Percentiles rank a stretch among this genome's conserved stretches.
These are phyloP conservation scores for Cutaneotrichosporon daszewskae DNA, from an alignment of 1,284 basidiomycete species.

Conservation along the genomic window DNA sequence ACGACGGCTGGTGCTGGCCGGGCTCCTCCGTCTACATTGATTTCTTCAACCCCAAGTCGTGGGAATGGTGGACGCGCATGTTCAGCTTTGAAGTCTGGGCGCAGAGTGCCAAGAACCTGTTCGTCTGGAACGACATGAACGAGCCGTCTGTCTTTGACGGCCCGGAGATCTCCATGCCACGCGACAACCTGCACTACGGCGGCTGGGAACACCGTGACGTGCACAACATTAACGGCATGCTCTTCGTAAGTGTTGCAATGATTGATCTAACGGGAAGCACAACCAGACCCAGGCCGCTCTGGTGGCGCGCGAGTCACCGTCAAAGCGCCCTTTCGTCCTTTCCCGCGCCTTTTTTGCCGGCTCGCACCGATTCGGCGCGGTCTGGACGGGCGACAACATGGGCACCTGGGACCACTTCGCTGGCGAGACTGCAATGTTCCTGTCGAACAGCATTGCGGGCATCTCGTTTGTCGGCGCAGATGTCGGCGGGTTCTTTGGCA, in stretches of 20 bases:
- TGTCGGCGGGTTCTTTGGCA: slow-evolving; percentile 97
- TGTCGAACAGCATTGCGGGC: slow-evolving; percentile 85
- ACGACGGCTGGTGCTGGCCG: slow-evolving; percentile 98
- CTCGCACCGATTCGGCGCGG: slow-evolving; percentile 89
- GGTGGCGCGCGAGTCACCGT: slow-evolving; percentile 64
- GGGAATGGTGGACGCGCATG: slow-evolving; percentile 84
- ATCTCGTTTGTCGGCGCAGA: slow-evolving; percentile 93
- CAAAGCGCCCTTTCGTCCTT: slow-evolving; percentile 85
- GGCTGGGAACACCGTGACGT: slow-evolving; percentile 94
- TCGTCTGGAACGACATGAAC: slow-evolving; percentile 99
- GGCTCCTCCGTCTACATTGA: slow-evolving; percentile 95
- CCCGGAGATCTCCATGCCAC: slow-evolving; percentile 95
- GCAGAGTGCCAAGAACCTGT: slow-evolving; percentile 64
- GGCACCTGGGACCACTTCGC: slow-evolving; percentile 96
- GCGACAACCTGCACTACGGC: slow-evolving; percentile 85
- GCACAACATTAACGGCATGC: slow-evolving; percentile 50
- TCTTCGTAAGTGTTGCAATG: too few relatives aligned
- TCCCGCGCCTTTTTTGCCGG: slow-evolving; percentile 93
- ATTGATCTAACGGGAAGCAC: slow-evolving; percentile 53
- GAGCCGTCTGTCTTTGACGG: slow-evolving; percentile 99
- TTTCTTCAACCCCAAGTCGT: slow-evolving; percentile 85
- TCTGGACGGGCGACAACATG: slow-evolving; percentile 98
- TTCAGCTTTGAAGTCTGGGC: slow-evolving; percentile 62
- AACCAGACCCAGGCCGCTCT: slow-evolving; percentile 83
- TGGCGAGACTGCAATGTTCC: slow-evolving; percentile 87